These are phyloP conservation scores for Naumovozyma baii DNA, from an alignment of 805 yeast genomes.

Conservation along the genomic window DNA sequence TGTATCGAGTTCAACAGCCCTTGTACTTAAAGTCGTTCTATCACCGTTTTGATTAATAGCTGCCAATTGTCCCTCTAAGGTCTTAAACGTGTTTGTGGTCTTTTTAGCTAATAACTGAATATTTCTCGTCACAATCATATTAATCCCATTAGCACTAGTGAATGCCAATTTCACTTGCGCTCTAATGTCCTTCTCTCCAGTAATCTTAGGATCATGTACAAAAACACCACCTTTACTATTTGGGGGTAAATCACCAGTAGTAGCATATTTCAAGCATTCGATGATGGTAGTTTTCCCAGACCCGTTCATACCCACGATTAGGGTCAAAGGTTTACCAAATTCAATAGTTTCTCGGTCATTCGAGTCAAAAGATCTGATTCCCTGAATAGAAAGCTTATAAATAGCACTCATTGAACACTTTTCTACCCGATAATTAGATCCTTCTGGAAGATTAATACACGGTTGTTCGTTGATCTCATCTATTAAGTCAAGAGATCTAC, in stretches of 20 bases:
- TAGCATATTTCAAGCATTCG: conserved; percentile 86
- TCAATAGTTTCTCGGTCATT: conserved; percentile 75
- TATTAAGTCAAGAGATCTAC: no score
- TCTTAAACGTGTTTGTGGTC: conserved; percentile 66
- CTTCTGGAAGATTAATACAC: no score
- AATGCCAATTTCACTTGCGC: conserved; percentile 91
- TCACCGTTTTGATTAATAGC: conserved; percentile 52
- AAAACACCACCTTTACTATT: conserved; percentile 94
- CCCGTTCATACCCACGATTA: conserved; percentile 93
- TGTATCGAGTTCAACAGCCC: conserved; percentile 73
- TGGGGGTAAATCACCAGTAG: conserved; percentile 95
- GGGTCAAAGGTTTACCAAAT: conserved; percentile 81
- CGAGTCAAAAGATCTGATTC: conserved; percentile 87
- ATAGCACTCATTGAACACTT: conserved; percentile 36
- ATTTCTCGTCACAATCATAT: conserved; percentile 80
- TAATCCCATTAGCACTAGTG: conserved; percentile 56
- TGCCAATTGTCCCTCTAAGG: conserved; percentile 80
- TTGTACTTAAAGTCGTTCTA: conserved; percentile 65
- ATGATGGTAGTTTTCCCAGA: conserved; percentile 95
- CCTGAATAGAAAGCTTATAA: conserved; percentile 63
- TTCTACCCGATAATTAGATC: no score
- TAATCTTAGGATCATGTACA: conserved; percentile 80
- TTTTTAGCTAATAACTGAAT: conserved; percentile 64
- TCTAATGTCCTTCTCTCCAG: conserved; percentile 64
- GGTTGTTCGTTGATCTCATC: no score